phyloP scores from a whole-genome alignment of 1,139 yeast genomes.

The Debaryomyces subglobosus region DNA sequence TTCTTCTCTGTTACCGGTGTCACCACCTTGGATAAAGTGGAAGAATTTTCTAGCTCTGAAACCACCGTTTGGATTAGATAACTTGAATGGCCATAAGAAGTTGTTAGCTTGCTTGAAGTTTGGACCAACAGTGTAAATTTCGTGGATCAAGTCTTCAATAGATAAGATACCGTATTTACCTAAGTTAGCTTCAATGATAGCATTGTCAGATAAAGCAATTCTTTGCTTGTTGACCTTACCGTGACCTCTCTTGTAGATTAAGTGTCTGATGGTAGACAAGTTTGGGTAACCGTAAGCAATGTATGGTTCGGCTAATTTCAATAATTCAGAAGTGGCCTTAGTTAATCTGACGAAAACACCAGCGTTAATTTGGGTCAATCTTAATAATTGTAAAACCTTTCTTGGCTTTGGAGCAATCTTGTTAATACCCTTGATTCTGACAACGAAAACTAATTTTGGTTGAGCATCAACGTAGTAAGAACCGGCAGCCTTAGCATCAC shows the following conservation, averaged over 20 bases:
- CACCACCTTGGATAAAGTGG: constrained; percentile 99
- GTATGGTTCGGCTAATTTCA: constrained; percentile 98
- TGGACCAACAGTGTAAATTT: constrained; percentile 98
- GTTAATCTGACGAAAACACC: constrained; percentile 98
- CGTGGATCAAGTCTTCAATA: constrained; percentile 98
- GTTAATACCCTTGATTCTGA: constrained; percentile 99
- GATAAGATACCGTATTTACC: constrained; percentile 98
- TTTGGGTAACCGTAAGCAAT: constrained; percentile 99
- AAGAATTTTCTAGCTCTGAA: constrained; percentile 99
- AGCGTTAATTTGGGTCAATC: constrained; percentile 97
- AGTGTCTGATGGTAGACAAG: constrained; percentile 92
- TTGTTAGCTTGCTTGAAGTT: constrained; percentile 99
- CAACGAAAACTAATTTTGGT: constrained; percentile 93
- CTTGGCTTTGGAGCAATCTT: constrained; percentile 99
- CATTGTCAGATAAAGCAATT: constrained; percentile 90
- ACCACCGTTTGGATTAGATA: constrained; percentile 99
- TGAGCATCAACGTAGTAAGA: constrained; percentile 97
- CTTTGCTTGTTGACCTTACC: constrained; percentile 99
- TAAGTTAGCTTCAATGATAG: constrained; percentile 89
- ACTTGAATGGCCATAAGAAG: constrained; percentile 99
- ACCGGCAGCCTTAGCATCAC: constrained; percentile 96
- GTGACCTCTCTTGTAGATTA: constrained; percentile 99
- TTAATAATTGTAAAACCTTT: constrained; percentile 97
- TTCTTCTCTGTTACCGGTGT: constrained; percentile 99
- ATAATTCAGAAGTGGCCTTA: constrained; percentile 97